phyloP scores from a whole-genome alignment of 1,139 yeast genomes.

The Geotrichum phurueaensis region DNA sequence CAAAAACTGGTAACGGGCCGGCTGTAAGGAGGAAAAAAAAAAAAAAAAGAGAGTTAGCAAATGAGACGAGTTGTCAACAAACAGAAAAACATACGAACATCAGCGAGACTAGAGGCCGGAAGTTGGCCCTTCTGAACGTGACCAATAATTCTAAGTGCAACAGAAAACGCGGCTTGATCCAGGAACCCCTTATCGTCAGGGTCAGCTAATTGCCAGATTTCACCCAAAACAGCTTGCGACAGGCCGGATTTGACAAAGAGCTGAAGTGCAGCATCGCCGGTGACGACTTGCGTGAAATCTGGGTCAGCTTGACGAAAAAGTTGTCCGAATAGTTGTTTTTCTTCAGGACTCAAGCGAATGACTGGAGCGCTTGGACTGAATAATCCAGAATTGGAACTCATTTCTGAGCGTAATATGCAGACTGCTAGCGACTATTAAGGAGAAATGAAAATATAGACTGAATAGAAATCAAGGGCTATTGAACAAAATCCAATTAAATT shows the following conservation, averaged over 20 bases:
- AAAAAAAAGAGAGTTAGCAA: background rate
- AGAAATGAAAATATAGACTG: background rate
- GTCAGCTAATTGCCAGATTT: slow-evolving; percentile 92
- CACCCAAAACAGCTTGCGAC: slow-evolving; percentile 72
- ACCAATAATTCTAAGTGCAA: slow-evolving; percentile 85
- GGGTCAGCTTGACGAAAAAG: slow-evolving; percentile 76
- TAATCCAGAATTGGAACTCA: slow-evolving; percentile 7
- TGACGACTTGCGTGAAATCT: slow-evolving; percentile 71
- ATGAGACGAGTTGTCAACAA: background rate
- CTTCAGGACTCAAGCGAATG: slow-evolving; percentile 60
- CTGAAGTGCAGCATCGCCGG: slow-evolving; percentile 86
- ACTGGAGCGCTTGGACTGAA: slow-evolving; percentile 5
- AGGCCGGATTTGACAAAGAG: slow-evolving; percentile 83
- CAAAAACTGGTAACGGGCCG: slow-evolving; percentile 46
- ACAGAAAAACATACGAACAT: slow-evolving; percentile 28
- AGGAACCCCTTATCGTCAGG: slow-evolving; percentile 77
- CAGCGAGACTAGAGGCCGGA: slow-evolving; percentile 48
- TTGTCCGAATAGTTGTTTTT: slow-evolving; percentile 63
- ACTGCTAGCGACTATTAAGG: background rate
- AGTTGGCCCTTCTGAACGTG: slow-evolving; percentile 73
- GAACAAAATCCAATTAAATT: background rate
- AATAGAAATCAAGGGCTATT: background rate
- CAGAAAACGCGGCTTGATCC: slow-evolving; percentile 73
- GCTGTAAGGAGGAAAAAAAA: slow-evolving; percentile 26
- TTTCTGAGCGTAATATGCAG: slow-evolving; percentile 1